A percentile compares a stretch with the other conserved stretches of the same genome.
These are phyloP conservation scores for Leptomonas pyrrhocoris DNA, from an alignment of 208 protist species.

Conservation along the genomic window DNA sequence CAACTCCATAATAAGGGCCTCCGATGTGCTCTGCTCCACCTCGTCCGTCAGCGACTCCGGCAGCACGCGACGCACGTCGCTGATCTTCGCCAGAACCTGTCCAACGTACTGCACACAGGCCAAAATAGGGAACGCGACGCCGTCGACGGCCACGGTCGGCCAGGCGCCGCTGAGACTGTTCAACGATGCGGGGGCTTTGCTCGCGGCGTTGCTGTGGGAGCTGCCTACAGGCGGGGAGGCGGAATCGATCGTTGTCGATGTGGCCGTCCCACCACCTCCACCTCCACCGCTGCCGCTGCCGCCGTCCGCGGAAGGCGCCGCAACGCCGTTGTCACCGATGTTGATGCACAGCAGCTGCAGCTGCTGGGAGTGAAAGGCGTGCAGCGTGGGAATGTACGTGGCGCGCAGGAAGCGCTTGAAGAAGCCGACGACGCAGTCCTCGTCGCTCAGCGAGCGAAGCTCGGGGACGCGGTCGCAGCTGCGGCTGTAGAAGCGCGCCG, in stretches of 20 bases:
- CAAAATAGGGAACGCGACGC: conserved; percentile 56
- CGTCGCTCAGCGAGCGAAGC: conserved; percentile 35
- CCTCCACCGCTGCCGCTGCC: neutral
- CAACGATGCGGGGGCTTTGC: conserved; percentile 15
- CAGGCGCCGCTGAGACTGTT: conserved; percentile 36
- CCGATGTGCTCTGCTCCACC: conserved; percentile 64
- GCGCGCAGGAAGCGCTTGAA: conserved; percentile 67
- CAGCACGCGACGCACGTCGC: conserved; percentile 48
- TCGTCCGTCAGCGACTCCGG: conserved; percentile 57
- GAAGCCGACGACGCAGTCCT: conserved; percentile 70
- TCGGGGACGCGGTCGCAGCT: conserved; percentile 62
- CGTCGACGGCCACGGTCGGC: conserved; percentile 59
- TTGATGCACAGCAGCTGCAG: conserved; percentile 64
- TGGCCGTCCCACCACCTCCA: neutral
- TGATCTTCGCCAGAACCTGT: conserved; percentile 70
- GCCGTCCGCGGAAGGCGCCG: neutral
- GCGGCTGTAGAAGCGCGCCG: conserved; percentile 61
- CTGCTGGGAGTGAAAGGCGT: conserved; percentile 74
- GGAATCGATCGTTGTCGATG: neutral
- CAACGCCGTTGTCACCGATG: conserved; percentile 26
- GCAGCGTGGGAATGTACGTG: conserved; percentile 71
- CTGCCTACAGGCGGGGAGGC: neutral
- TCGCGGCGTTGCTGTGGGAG: neutral
- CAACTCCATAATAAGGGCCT: conserved; percentile 75
- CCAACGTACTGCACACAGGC: conserved; percentile 80